Evolutionary conservation across 208 protist genomes (phyloP), one percentile per base, ranked within the genome.

Genomic region (Herpetomonas samuelpessoai): DNA sequence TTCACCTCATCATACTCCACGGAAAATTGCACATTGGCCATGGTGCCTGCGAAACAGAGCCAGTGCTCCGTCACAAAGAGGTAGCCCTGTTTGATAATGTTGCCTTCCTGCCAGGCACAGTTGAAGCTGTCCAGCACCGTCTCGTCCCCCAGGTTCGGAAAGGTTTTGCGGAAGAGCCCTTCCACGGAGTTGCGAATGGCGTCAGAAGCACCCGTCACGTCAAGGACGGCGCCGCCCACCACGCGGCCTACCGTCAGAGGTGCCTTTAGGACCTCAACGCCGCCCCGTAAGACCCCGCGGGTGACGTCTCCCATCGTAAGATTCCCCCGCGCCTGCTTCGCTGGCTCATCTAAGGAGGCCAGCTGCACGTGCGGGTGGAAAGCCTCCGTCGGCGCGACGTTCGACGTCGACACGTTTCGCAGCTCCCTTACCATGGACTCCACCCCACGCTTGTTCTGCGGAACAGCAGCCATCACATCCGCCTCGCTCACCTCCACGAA

Each of bases 1-100:
- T 83, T 86, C 47, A 94, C 84, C 55, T 94, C 83, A 57, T 94
- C 84, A 63, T 85, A 90, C 54, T 91, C 81, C 10, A 91, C 38
- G 24, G 72, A 69, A 57, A 94, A 86, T 19, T 84, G 70, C 1
- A 71, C 62, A 12, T 22, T 48, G 1, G 47, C 47, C 18, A 84
- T 48, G 62, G 44, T 70, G 58, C 72, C 71, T 52, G 72, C 51
- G 49, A 94, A 94, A 66, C 79, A 88, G 52, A 94, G 49, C 68
- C 75, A 91, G 49, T 84, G 81, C 25, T 63, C 55, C 3, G 79
- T 86, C 44, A 94, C 73, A 65, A 79, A 91, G 21, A 90, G 24
- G 57, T 74, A 79, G 29, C 83, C 83, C 29, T 85, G 83, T 28
- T 72, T 72, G 47, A 63, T 68, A 29, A 74, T 46, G 19, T 65